These are phyloP conservation scores for Rhinocladiella mackenziei DNA, from an alignment of 2,329 filamentous ascomycete genomes.

Conservation along the genomic window DNA sequence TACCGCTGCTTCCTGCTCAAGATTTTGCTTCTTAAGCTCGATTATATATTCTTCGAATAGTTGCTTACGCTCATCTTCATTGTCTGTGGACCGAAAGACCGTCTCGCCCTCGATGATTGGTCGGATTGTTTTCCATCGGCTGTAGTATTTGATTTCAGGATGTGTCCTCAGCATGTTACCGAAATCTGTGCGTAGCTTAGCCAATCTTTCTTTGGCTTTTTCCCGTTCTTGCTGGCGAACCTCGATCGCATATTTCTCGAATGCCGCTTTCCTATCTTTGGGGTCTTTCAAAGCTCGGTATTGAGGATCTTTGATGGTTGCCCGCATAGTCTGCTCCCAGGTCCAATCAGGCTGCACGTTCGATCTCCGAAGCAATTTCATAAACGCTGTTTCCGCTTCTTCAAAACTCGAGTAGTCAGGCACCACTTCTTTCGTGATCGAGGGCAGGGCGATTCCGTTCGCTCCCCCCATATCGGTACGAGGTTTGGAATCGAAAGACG, in stretches of 20 bases:
- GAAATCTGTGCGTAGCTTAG: constrained; percentile 91
- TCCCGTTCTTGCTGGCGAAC: constrained; percentile 90
- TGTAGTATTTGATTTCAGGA: constrained; percentile 95
- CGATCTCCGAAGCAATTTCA: constrained; percentile 79
- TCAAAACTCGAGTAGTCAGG: constrained; percentile 75
- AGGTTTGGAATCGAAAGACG: constrained; percentile 46
- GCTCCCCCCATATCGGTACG: constrained; percentile 41
- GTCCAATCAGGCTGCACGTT: constrained; percentile 87
- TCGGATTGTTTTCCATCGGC: constrained; percentile 91
- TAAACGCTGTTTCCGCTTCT: constrained; percentile 89
- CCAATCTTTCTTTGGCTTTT: constrained; percentile 84
- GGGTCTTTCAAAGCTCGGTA: constrained; percentile 92
- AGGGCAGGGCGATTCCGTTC: constrained; percentile 39
- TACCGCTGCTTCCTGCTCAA: constrained; percentile 67
- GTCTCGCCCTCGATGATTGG: constrained; percentile 93
- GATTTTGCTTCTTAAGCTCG: constrained; percentile 74
- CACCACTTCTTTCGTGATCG: constrained; percentile 50
- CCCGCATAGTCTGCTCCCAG: constrained; percentile 85
- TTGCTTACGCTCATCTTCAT: constrained; percentile 81
- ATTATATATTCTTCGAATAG: constrained; percentile 91
- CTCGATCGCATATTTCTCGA: constrained; percentile 92
- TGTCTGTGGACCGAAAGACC: constrained; percentile 84
- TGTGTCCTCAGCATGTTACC: constrained; percentile 93
- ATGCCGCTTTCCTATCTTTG: constrained; percentile 81
- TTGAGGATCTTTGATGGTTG: constrained; percentile 83